These are phyloP conservation scores for Cryphonectria parasitica DNA, from an alignment of 2,329 filamentous ascomycete genomes.

Conservation along the genomic window DNA sequence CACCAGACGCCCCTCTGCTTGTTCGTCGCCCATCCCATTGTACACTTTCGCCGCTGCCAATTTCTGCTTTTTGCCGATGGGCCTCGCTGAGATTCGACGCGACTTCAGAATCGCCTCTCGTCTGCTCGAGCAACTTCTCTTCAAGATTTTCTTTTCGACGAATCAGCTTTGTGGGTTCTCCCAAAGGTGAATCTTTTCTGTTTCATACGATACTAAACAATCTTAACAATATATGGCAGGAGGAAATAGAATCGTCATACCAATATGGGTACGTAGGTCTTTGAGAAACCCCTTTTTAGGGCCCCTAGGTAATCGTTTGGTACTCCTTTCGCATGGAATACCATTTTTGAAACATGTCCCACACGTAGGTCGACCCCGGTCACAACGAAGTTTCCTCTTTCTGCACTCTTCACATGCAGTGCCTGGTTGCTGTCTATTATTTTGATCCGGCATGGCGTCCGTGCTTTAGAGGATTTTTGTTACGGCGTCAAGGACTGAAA, in stretches of 20 bases:
- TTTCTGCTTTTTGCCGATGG: neutral
- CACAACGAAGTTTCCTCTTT: slow-evolving; percentile 21
- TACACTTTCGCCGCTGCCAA: neutral
- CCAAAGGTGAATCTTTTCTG: neutral
- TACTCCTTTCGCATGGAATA: neutral
- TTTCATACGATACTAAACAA: neutral
- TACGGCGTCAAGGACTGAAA: neutral
- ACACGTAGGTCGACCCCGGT: slow-evolving; percentile 25
- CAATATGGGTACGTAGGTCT: slow-evolving; percentile 34
- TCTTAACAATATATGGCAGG: neutral
- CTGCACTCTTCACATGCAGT: slow-evolving; percentile 21
- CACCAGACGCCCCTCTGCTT: neutral
- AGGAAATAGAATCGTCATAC: slow-evolving; percentile 24
- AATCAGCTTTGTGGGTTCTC: neutral
- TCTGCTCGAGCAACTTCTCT: neutral
- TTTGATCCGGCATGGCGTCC: slow-evolving; percentile 1
- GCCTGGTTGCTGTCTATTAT: neutral
- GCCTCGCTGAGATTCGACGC: neutral
- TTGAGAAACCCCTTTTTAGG: slow-evolving; percentile 32
- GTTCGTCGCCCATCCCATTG: neutral
- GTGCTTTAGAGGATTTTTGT: neutral
- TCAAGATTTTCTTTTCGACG: neutral
- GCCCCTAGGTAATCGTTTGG: slow-evolving; percentile 16
- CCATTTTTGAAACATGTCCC: slow-evolving; percentile 5
- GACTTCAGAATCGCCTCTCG: neutral